A percentile compares a stretch with the other conserved stretches of the same genome.
These are phyloP conservation scores for Acanthamoeba sp. DNA, from an alignment of 208 protist species.

Conservation along the genomic window DNA sequence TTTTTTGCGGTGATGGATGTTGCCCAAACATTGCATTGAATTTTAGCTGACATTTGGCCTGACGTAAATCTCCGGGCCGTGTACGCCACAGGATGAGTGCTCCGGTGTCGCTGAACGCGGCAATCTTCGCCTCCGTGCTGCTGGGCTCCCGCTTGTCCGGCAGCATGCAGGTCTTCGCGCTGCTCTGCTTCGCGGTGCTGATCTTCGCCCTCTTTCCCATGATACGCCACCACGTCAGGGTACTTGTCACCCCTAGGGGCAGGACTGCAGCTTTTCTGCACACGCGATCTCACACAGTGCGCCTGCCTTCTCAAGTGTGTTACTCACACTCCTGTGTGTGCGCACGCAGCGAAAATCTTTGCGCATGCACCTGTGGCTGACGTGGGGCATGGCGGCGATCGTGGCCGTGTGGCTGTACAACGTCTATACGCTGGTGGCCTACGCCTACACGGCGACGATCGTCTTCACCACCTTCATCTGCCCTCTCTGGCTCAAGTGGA, in stretches of 20 bases:
- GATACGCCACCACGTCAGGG: slow-evolving; percentile 79
- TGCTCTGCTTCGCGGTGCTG: slow-evolving; percentile 80
- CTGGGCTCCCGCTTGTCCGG: slow-evolving; percentile 80
- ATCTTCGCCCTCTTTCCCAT: slow-evolving; percentile 83
- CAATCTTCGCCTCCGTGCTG: slow-evolving; percentile 83
- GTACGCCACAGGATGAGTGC: slow-evolving; percentile 29
- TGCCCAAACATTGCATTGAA: not conserved
- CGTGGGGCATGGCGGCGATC: not conserved
- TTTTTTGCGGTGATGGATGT: too few relatives aligned
- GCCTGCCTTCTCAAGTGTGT: not conserved
- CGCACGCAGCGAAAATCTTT: slow-evolving; percentile 40
- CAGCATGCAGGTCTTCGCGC: slow-evolving; percentile 84
- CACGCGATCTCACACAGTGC: not conserved
- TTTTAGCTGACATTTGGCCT: not conserved
- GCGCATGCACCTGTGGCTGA: slow-evolving; percentile 33
- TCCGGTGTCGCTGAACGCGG: slow-evolving; percentile 83
- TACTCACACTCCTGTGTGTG: not conserved
- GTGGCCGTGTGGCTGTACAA: slow-evolving; percentile 49
- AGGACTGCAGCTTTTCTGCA: not conserved
- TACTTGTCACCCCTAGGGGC: not conserved
- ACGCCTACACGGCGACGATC: slow-evolving; percentile 75
- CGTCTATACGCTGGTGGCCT: slow-evolving; percentile 74
- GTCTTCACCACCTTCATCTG: slow-evolving; percentile 81
- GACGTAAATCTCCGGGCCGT: not conserved
- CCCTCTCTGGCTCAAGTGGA: slow-evolving; percentile 84